A percentile compares a stretch with the other conserved stretches of the same genome.
These are phyloP conservation scores for Nakazawaea sp. DNA, from an alignment of 805 yeast genomes.

Conservation along the genomic window DNA sequence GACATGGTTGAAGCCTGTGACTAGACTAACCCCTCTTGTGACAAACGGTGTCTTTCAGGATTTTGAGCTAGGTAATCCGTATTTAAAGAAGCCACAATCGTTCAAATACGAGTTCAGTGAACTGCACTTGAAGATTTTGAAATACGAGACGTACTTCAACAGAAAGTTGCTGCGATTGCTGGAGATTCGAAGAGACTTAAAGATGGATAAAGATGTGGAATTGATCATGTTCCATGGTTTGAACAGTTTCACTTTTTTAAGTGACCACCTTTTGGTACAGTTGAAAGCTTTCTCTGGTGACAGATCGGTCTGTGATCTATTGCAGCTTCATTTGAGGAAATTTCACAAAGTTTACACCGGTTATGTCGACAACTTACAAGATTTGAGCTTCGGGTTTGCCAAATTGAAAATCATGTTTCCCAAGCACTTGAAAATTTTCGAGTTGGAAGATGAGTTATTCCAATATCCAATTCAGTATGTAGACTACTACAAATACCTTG, in stretches of 20 bases:
- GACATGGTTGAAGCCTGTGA: neutral
- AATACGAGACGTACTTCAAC: constrained; percentile 4
- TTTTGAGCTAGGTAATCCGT: neutral
- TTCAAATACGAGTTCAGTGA: neutral
- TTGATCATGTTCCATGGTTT: constrained; percentile 1
- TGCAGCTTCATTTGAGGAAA: constrained; percentile 1
- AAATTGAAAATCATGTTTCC: neutral
- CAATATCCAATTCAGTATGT: constrained; percentile 6
- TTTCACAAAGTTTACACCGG: neutral
- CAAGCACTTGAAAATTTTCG: neutral
- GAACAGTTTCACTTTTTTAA: constrained; percentile 1
- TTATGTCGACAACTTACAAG: neutral
- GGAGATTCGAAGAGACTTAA: neutral
- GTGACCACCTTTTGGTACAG: neutral
- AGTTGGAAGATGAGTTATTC: neutral
- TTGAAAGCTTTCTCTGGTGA: neutral
- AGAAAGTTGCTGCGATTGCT: neutral
- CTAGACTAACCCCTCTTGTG: neutral
- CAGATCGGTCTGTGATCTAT: neutral
- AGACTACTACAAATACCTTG: constrained; percentile 2
- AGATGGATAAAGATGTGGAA: neutral
- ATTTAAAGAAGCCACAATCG: neutral
- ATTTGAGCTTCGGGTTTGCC: neutral
- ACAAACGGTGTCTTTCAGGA: neutral
- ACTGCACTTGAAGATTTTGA: neutral